These are phyloP conservation scores for Colletotrichum musicola DNA, from an alignment of 2,329 filamentous ascomycete species.

Conservation along the genomic window DNA sequence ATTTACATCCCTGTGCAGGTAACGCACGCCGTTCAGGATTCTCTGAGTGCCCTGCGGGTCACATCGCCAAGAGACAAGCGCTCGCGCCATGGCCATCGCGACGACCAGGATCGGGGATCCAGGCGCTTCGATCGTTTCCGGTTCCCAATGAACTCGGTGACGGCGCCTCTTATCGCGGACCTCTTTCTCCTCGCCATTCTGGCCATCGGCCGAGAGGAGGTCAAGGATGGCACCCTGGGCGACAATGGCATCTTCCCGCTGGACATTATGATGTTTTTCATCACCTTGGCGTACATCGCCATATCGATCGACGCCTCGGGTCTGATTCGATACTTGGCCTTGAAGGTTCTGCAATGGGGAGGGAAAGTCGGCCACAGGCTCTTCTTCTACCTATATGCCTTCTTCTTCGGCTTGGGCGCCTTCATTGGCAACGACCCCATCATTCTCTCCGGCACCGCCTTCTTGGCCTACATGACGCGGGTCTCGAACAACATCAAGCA, in stretches of 20 bases:
- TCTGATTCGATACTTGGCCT: slow-evolving; percentile 77
- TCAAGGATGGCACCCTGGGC: slow-evolving; percentile 76
- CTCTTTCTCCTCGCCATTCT: slow-evolving; percentile 78
- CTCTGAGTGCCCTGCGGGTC: slow-evolving; percentile 60
- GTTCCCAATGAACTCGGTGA: slow-evolving; percentile 79
- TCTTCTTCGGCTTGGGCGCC: slow-evolving; percentile 76
- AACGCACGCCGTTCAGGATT: slow-evolving; percentile 57
- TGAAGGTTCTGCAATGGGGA: slow-evolving; percentile 76
- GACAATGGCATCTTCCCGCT: slow-evolving; percentile 75
- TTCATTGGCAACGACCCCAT: slow-evolving; percentile 83
- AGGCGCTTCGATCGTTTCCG: slow-evolving; percentile 61
- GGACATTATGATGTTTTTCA: slow-evolving; percentile 82
- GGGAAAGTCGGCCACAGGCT: slow-evolving; percentile 75
- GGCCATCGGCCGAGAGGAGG: slow-evolving; percentile 75
- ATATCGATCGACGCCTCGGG: slow-evolving; percentile 83
- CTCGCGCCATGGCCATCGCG: slow-evolving; percentile 36
- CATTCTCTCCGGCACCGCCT: slow-evolving; percentile 79
- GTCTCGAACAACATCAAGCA: slow-evolving; percentile 78
- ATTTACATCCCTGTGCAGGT: slow-evolving; percentile 68
- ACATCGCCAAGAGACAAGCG: slow-evolving; percentile 46
- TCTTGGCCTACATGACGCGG: slow-evolving; percentile 82
- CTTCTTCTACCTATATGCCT: slow-evolving; percentile 79
- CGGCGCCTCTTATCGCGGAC: slow-evolving; percentile 77
- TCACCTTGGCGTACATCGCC: slow-evolving; percentile 80
- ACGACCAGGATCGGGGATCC: slow-evolving; percentile 44